These are phyloP conservation scores for Oidium heveae DNA, from an alignment of 2,329 filamentous ascomycete species.

Conservation along the genomic window DNA sequence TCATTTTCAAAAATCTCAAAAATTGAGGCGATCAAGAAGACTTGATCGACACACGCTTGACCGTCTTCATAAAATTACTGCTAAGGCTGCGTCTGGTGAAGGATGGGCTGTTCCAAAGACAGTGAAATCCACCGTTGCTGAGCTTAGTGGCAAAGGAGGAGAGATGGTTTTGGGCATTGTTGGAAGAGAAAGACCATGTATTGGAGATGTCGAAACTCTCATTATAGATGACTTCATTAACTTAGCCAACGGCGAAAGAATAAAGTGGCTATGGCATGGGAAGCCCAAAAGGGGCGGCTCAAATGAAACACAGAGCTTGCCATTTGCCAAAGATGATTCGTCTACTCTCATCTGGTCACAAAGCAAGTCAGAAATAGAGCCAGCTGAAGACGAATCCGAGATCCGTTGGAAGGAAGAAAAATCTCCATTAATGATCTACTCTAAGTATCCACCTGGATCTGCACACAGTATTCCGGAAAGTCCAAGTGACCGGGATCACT, in stretches of 20 bases:
- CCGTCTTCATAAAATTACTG: conserved; percentile 56
- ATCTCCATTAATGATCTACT: conserved; percentile 20
- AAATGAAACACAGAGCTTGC: conserved; percentile 20
- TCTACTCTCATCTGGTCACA: conserved; percentile 20
- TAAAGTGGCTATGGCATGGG: conserved; percentile 88
- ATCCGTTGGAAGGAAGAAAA: conserved; percentile 17
- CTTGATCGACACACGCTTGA: conserved; percentile 67
- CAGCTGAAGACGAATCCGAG: conserved; percentile 26
- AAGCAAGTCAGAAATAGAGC: conserved; percentile 25
- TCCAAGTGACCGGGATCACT: conserved; percentile 27
- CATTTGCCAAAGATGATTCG: conserved; percentile 32
- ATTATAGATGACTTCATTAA: conserved; percentile 68
- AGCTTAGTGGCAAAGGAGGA: conserved; percentile 78
- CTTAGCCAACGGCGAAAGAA: conserved; percentile 53
- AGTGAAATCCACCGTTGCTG: conserved; percentile 84
- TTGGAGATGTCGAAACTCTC: conserved; percentile 76
- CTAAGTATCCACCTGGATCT: conserved; percentile 20
- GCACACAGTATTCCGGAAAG: conserved; percentile 22
- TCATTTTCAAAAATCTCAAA: conserved; percentile 74
- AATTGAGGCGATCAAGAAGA: conserved; percentile 50
- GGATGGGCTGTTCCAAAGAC: conserved; percentile 82
- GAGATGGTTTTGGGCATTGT: conserved; percentile 95
- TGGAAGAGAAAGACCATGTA: conserved; percentile 58
- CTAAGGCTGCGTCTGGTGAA: conserved; percentile 71
- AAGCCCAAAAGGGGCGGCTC: conserved; percentile 45